phyloP scores from a whole-genome alignment of 352 stramenopile species.

The Phytopythium oedochilum region DNA sequence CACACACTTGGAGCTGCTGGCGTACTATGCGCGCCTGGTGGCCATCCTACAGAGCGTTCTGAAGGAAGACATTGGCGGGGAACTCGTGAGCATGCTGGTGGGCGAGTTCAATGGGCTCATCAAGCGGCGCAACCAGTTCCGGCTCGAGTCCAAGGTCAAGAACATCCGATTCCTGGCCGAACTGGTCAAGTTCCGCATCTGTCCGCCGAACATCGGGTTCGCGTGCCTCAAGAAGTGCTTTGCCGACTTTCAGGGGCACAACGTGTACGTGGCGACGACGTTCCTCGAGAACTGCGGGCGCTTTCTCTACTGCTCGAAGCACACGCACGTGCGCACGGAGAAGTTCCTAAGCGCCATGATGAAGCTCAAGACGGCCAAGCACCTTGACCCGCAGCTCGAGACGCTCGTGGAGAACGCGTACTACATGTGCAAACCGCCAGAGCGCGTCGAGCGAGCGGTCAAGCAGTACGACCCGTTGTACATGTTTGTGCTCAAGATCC shows the following conservation, averaged over 20 bases:
- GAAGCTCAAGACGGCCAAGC: conserved; percentile 93
- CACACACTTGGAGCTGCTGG: conserved; percentile 92
- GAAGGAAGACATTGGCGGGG: conserved; percentile 88
- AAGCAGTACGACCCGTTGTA: conserved; percentile 91
- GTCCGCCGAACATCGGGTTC: conserved; percentile 93
- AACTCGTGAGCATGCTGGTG: conserved; percentile 90
- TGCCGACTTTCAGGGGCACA: conserved; percentile 94
- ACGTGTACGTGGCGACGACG: conserved; percentile 95
- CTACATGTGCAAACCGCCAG: conserved; percentile 90
- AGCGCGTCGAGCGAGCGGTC: conserved; percentile 66
- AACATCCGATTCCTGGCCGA: conserved; percentile 96
- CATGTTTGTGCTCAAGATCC: conserved; percentile 84
- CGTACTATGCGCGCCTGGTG: conserved; percentile 93
- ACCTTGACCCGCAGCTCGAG: conserved; percentile 83
- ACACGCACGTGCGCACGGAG: conserved; percentile 88
- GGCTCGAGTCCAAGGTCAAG: conserved; percentile 92
- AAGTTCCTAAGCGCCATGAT: conserved; percentile 95
- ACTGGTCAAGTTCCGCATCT: conserved; percentile 96
- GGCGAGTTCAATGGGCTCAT: conserved; percentile 93
- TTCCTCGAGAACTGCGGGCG: conserved; percentile 96
- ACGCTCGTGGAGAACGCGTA: conserved; percentile 91
- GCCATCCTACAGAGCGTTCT: conserved; percentile 92
- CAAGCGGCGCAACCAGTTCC: conserved; percentile 93
- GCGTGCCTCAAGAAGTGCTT: conserved; percentile 93
- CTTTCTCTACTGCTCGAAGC: conserved; percentile 94